A percentile compares a stretch with the other conserved stretches of the same genome.
These are phyloP conservation scores for Durotheca rogersii DNA, from an alignment of 495 filamentous ascomycete species.

Conservation along the genomic window DNA sequence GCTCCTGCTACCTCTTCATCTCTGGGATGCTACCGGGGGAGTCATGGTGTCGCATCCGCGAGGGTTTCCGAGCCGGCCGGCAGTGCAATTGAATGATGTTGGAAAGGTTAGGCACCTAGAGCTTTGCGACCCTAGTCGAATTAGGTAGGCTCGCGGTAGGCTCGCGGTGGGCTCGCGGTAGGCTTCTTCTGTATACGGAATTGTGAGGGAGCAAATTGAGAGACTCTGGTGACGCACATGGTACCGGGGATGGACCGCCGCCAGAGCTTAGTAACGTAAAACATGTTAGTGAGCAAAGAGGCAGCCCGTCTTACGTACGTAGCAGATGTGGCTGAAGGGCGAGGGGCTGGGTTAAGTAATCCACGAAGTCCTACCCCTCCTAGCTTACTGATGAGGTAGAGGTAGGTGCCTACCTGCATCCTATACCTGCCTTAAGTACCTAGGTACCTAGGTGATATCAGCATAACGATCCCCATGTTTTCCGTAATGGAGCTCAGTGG, in stretches of 20 bases:
- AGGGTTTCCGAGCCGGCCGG: background rate
- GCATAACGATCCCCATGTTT: too few species aligned
- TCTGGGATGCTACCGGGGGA: background rate
- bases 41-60: constrained; percentile 8
- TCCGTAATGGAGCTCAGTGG: too few species aligned
- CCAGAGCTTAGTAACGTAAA: too few species aligned
- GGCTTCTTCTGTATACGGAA: background rate
- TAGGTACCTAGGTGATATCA: too few species aligned
- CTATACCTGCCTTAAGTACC: too few species aligned
- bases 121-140: constrained; percentile 23
- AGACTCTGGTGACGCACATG: constrained; percentile 27
- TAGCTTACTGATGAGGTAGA: too few species aligned
- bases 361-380: too few species aligned
- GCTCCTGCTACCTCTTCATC: constrained; percentile 17
- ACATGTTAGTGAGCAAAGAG: too few species aligned
- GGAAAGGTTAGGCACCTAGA: constrained; percentile 8
- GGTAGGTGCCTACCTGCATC: too few species aligned
- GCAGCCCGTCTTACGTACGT: too few species aligned
- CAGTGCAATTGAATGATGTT: constrained; percentile 19
- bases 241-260: constrained; percentile 24
- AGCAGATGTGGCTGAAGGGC: too few species aligned
- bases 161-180: background rate
- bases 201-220: constrained; percentile 21
- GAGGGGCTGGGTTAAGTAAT: too few species aligned
- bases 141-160: constrained; percentile 1